These are phyloP conservation scores for Nicotiana noctiflora DNA, from an alignment of 257 asterid genomes.

Conservation along the genomic window DNA sequence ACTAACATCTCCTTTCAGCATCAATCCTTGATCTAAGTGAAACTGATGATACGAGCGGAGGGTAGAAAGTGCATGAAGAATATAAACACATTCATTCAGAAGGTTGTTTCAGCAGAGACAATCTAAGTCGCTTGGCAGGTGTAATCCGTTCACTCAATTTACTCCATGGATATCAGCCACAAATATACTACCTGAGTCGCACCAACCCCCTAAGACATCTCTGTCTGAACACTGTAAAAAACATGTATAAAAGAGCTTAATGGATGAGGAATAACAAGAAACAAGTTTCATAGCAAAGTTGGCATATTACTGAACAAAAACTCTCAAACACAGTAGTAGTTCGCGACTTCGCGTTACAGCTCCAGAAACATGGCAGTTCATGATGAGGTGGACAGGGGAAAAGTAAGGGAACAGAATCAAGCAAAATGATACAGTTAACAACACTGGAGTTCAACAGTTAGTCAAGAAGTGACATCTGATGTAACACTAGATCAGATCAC, in stretches of 20 bases:
- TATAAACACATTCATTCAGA: not conserved
- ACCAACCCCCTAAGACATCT: constrained; percentile 41
- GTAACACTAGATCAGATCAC: not conserved
- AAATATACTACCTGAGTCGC: constrained; percentile 37
- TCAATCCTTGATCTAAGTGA: not conserved
- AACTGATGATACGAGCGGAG: not conserved
- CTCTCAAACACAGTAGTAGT: not conserved
- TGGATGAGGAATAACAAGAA: not conserved
- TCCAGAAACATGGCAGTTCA: not conserved
- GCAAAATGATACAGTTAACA: not conserved
- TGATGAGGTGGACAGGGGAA: not conserved
- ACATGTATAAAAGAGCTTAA: not conserved
- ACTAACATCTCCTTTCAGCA: not conserved
- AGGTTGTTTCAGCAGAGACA: not conserved
- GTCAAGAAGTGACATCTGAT: not conserved
- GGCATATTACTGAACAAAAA: not conserved
- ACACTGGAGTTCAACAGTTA: not conserved
- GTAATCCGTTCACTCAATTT: not conserved
- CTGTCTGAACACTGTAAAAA: constrained; percentile 22
- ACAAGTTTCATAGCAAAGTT: not conserved
- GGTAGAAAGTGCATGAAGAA: not conserved
- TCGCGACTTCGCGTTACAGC: not conserved
- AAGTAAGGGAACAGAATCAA: not conserved
- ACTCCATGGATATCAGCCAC: constrained; percentile 26
- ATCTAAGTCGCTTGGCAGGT: not conserved